Base-by-base conservation (phyloP, 106 monocot genomes). In the Alisma plantagoaquatica region DNA sequence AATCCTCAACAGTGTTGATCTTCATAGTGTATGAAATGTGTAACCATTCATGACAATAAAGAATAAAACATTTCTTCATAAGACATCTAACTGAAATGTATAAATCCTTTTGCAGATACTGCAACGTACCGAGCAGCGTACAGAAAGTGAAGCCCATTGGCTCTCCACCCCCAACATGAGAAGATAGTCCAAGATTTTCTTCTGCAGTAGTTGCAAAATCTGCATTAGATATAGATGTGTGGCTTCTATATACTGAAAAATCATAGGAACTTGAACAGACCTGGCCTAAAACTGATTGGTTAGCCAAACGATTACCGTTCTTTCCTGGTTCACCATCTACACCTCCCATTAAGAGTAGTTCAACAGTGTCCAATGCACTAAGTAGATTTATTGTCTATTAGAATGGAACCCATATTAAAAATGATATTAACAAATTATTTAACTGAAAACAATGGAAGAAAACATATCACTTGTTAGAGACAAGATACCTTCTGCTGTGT, bases 401-500 rank as follows among this genome's bases (percentile, higher is more conserved):
- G 55, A 41, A 76, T 62, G 51, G 59, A 7, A 21, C 48, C 62
- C 46, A 4, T 61, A 63, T 60, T 67, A 49, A 28, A 20, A 55
- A 59, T 51, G 14, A 14, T 6, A 38, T 7, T 17, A 31, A 10
- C 29, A 27, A 47, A 11, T 28, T 10, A 14, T 42, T 26, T n/a
- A n/a, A 32, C 29, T 30, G 27, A 29, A 54, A n/a, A n/a, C n/a
- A n/a, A n/a, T n/a, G n/a, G n/a, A n/a, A n/a, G n/a, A n/a, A n/a
- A n/a, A n/a, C n/a, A n/a, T n/a, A n/a, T n/a, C n/a, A n/a, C n/a
- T n/a, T n/a, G n/a, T n/a, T n/a, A n/a, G n/a, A n/a, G n/a, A n/a
- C n/a, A n/a, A n/a, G n/a, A 25, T 71, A 90, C 98, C 90, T 98
- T 98, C 56, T 98, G 98, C 58, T 98, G 98, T 16, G 98, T 98